phyloP scores from a whole-genome alignment of 2,329 filamentous ascomycete genomes.

The Massarina eburnea region DNA sequence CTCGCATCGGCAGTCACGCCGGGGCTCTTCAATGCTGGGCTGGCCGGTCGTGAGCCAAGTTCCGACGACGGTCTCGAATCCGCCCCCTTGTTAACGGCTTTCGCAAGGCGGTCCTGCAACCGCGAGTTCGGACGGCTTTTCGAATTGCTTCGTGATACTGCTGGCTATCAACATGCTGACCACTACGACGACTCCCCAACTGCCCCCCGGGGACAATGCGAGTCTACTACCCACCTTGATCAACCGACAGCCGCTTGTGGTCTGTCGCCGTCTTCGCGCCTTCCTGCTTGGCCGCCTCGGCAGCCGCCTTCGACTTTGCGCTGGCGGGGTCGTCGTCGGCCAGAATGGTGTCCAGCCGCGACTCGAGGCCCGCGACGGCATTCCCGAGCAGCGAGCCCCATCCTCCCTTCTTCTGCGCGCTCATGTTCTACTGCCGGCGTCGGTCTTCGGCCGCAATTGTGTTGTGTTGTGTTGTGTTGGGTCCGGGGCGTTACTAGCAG shows the following conservation, averaged over 20 bases:
- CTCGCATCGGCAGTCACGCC: slow-evolving; percentile 36
- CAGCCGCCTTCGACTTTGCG: slow-evolving; percentile 45
- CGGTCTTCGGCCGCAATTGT: not conserved
- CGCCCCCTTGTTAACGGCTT: slow-evolving; percentile 70
- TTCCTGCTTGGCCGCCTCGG: slow-evolving; percentile 39
- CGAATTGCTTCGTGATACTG: slow-evolving; percentile 66
- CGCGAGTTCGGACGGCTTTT: slow-evolving; percentile 73
- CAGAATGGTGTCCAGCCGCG: slow-evolving; percentile 86
- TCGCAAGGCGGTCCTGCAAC: slow-evolving; percentile 84
- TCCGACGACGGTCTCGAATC: slow-evolving; percentile 54
- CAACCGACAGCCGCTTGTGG: slow-evolving; percentile 30
- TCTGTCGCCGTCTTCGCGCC: slow-evolving; percentile 15
- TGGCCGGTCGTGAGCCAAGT: slow-evolving; percentile 56
- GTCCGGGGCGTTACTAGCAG: slow-evolving; percentile 19
- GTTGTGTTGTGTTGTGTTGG: not conserved
- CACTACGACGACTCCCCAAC: not conserved
- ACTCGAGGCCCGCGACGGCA: slow-evolving; percentile 92
- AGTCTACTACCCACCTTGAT: slow-evolving; percentile 35
- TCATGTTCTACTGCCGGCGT: slow-evolving; percentile 21
- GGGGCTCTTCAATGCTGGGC: slow-evolving; percentile 47
- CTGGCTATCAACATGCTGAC: slow-evolving; percentile 18
- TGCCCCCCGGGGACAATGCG: not conserved
- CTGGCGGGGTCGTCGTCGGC: slow-evolving; percentile 69
- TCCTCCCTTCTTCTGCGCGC: slow-evolving; percentile 25
- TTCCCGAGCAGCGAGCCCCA: slow-evolving; percentile 55